Evolutionary conservation across 225 moss, liverwort and hornwort genomes (phyloP).

Genomic region (Marchantia polymorpha): DNA sequence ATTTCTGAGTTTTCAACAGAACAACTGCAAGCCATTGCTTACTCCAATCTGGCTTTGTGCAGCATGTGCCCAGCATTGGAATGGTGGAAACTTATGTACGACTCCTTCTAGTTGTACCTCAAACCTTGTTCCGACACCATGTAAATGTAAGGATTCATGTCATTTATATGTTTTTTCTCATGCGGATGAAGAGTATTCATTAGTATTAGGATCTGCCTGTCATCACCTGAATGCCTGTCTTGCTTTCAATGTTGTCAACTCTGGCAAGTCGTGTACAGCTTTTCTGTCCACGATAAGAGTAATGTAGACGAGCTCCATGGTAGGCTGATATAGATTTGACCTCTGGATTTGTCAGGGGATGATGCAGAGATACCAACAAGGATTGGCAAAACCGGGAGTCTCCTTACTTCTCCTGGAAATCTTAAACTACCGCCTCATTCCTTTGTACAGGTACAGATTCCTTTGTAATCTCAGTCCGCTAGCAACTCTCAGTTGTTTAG

Average conservation of each 20-base stretch:
- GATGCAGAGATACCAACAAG: constrained; percentile 81
- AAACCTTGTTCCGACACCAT: constrained; percentile 91
- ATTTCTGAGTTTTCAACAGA: too few relatives aligned
- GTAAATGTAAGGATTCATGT: constrained; percentile 46
- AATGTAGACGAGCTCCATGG: neutral
- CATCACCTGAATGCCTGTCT: neutral
- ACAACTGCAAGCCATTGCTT: too few relatives aligned
- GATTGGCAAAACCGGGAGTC: constrained; percentile 80
- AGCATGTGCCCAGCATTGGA: constrained; percentile 88
- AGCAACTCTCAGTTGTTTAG: neutral
- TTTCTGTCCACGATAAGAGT: neutral
- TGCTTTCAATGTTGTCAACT: neutral
- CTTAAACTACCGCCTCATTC: constrained; percentile 79
- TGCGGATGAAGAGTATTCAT: too few relatives aligned
- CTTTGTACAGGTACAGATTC: constrained; percentile 71
- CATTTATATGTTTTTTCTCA: neutral
- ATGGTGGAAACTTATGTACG: constrained; percentile 96
- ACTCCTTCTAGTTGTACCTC: constrained; percentile 82
- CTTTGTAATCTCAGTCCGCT: neutral
- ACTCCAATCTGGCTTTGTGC: constrained; percentile 3
- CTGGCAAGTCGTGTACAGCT: neutral
- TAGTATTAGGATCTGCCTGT: too few relatives aligned
- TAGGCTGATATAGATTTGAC: neutral
- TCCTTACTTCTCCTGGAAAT: constrained; percentile 84
- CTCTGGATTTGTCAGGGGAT: constrained; percentile 54